phyloP scores from a whole-genome alignment of 208 protist species.

The Trypanosoma cruzi region DNA sequence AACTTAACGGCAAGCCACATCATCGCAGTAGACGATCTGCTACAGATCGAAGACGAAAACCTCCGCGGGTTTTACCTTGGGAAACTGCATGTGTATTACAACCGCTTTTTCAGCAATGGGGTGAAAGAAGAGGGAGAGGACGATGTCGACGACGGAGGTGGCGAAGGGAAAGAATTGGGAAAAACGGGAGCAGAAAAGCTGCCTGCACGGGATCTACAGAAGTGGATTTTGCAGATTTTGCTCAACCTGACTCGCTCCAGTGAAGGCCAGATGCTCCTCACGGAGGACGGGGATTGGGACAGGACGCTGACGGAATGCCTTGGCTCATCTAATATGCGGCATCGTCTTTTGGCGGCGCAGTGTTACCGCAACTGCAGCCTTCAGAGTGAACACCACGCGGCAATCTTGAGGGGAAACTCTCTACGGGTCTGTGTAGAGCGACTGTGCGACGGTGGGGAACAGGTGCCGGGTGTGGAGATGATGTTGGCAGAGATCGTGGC shows the following conservation, averaged over 20 bases:
- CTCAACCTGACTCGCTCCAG: constrained; percentile 77
- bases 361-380: constrained; percentile 82
- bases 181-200: neutral
- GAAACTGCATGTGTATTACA: constrained; percentile 71
- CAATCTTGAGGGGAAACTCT: constrained; percentile 52
- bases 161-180: constrained; percentile 16
- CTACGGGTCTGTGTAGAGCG: constrained; percentile 50
- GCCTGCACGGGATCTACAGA: constrained; percentile 51
- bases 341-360: constrained; percentile 69
- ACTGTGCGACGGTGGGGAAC: constrained; percentile 31
- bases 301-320: constrained; percentile 48
- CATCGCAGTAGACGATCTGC: constrained; percentile 67
- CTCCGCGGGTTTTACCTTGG: constrained; percentile 81
- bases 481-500: constrained; percentile 71
- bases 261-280: constrained; percentile 71
- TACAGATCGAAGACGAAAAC: constrained; percentile 80
- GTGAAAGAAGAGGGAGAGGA: constrained; percentile 12
- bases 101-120: constrained; percentile 27
- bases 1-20: constrained; percentile 83
- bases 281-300: constrained; percentile 78
- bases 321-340: constrained; percentile 32
- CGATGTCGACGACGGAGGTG: neutral
- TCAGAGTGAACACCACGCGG: constrained; percentile 39
- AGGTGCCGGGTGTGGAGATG: constrained; percentile 40
- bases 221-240: constrained; percentile 81